Evolutionary conservation across 2,329 filamentous ascomycete genomes (phyloP).

Genomic region (Pyrenophora graminea): DNA sequence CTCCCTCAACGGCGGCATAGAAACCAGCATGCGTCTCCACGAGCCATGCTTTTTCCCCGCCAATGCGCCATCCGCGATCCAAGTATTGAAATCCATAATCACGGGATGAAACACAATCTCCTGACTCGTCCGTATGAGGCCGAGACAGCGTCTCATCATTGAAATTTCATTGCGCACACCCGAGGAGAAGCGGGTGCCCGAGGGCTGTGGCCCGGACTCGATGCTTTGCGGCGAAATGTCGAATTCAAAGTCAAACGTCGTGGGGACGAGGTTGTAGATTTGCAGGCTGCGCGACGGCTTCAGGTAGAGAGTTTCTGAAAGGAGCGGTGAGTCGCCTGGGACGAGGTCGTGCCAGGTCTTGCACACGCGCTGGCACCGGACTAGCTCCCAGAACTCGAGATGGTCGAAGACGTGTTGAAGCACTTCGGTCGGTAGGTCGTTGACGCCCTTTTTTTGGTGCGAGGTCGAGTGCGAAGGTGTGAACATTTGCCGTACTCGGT

Average conservation of each 20-base stretch:
- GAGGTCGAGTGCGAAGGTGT: neutral
- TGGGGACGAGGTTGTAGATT: slow-evolving; percentile 18
- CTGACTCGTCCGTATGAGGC: slow-evolving; percentile 15
- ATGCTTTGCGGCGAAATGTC: slow-evolving; percentile 5
- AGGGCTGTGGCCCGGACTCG: slow-evolving; percentile 3
- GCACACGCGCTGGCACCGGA: slow-evolving; percentile 17
- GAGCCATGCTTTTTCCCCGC: neutral
- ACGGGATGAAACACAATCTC: slow-evolving; percentile 19
- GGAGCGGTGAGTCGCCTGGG: slow-evolving; percentile 16
- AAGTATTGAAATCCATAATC: slow-evolving; percentile 10
- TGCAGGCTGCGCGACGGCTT: slow-evolving; percentile 17
- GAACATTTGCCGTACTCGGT: slow-evolving; percentile 21
- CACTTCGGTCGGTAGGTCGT: slow-evolving; percentile 18
- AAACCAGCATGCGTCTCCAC: slow-evolving; percentile 16
- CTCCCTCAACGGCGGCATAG: slow-evolving; percentile 17
- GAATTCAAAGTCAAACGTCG: slow-evolving; percentile 15
- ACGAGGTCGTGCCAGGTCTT: slow-evolving; percentile 14
- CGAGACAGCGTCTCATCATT: slow-evolving; percentile 11
- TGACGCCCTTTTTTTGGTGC: slow-evolving; percentile 3
- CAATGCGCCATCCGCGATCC: neutral
- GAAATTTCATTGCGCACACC: slow-evolving; percentile 8
- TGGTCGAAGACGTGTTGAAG: slow-evolving; percentile 15
- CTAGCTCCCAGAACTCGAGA: slow-evolving; percentile 17
- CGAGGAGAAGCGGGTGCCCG: neutral
- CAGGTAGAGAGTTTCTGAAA: slow-evolving; percentile 13